Evolutionary conservation across 805 yeast species (phyloP).

Genomic region (Kluyveromyces siamensis): DNA sequence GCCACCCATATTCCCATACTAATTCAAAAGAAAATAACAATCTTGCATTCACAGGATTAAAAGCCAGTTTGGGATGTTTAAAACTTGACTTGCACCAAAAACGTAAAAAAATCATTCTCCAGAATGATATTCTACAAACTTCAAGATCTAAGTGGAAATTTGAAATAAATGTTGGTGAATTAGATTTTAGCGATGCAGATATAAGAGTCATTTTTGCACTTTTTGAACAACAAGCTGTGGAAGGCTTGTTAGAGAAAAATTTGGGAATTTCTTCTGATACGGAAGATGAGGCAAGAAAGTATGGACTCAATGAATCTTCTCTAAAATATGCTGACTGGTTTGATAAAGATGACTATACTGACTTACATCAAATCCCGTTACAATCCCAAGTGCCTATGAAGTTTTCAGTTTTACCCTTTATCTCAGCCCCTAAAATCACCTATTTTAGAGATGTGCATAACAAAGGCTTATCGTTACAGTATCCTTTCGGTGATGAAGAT

Average conservation of each 20-base stretch:
- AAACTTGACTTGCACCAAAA: constrained; percentile 56
- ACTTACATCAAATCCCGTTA: constrained; percentile 45
- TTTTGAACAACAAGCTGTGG: constrained; percentile 47
- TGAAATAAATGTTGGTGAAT: constrained; percentile 57
- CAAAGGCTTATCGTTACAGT: constrained; percentile 35
- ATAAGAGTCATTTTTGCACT: constrained; percentile 55
- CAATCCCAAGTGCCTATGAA: constrained; percentile 32
- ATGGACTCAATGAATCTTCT: not conserved
- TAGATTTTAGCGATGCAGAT: constrained; percentile 62
- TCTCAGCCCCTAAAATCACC: constrained; percentile 48
- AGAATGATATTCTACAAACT: constrained; percentile 36
- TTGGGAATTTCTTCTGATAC: constrained; percentile 5
- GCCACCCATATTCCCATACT: constrained; percentile 40
- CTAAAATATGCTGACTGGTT: constrained; percentile 42
- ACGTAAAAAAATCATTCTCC: constrained; percentile 33
- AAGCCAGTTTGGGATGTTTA: constrained; percentile 43
- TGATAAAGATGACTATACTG: constrained; percentile 68
- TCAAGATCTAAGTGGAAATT: constrained; percentile 42
- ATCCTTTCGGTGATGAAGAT: constrained; percentile 51
- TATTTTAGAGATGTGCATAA: constrained; percentile 47
- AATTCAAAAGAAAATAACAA: constrained; percentile 33
- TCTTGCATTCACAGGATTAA: constrained; percentile 51
- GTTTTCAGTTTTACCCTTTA: constrained; percentile 38
- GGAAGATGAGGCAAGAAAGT: not conserved
- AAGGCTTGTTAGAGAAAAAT: constrained; percentile 22